Evolutionary conservation across 805 yeast genomes (phyloP), one percentile per base, ranked within the genome.

Genomic region (Ogataea methylovora): DNA sequence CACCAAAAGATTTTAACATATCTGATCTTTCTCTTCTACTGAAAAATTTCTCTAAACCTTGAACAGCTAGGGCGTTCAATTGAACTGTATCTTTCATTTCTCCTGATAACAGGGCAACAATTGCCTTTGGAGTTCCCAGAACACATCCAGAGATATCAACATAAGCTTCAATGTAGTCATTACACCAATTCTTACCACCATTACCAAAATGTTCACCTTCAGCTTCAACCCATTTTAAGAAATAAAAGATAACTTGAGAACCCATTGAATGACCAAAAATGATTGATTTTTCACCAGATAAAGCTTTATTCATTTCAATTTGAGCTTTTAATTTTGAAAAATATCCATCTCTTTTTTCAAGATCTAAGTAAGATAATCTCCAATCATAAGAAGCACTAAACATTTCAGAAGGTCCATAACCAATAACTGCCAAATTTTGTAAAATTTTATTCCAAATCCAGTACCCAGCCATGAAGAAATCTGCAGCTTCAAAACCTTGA

Each of bases 41-140:
- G 57, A 92, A 87, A 59, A 92, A 92, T 60, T 84, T 86, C 52
- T 92, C 98, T 37, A 92, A 69, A 1, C 97, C 98, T 50, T 84
- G 86, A 43, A 90, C 86, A 0, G 97, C 98, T 40, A 90, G 60
- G 3, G 92, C 81, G 55, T 92, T 92, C 54, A 92, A 65, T 51
- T 90, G 95, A 21, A 94, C 94, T 0, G 98, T 92, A 56, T 92
- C 98, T 56, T 79, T 85, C 97, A 92, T 92, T 60, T 92, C 98
- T 12, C 98, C 98, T 12, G 95, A 84, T n/a, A 92, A 58, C 39
- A 92, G 63, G 1, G 96, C 96, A 0, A 94, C 85, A 15, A 87
- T 73, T 1, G 95, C 83, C 54, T 92, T 92, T 2, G 98, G 98
- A 0, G 97, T 87, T 3, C 98, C 98, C 35, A 92, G 63, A 34